Evolutionary conservation across 1,139 yeast genomes (phyloP), one percentile per base, ranked within the genome.

Genomic region (Zygosaccharomyces sapae): DNA sequence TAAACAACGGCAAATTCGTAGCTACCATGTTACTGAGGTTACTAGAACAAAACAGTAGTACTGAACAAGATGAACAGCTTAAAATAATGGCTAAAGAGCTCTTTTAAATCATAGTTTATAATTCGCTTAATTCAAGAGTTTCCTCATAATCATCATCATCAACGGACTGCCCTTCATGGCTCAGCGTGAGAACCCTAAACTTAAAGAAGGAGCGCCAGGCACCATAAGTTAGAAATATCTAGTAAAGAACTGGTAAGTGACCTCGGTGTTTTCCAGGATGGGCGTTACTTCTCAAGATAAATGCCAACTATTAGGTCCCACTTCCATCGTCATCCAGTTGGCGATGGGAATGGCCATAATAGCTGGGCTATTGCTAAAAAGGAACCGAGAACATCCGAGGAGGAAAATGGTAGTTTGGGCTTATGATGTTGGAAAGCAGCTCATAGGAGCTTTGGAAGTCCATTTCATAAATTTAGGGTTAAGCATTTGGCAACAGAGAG

Each of bases 331-430:
- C 9, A 79, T 87, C 1, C 94, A 85, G 60, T 74, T 76, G 1
- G 55, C 75, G 4, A 65, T 92, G 69, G 98, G 97, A 0, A 65
- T 83, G 5, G 70, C 88, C 31, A 90, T 96, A 24, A 67, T 92
- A 9, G 75, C 83, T 16, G 80, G 94, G 1, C 72, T 92, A 44
- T 79, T 89, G 2, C 69, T 82, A 54, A 92, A 92, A 61, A 73
- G 98, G 48, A 78, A 72, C 54, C 79, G 81, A 55, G 97, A 92
- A 63, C 76, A 76, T 51, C 97, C 97, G 0, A 75, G 90, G 52
- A 72, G 97, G 55, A 88, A 95, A 5, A 81, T 96, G 88, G 76
- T 77, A 48, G 83, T 90, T 12, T 92, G 97, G 97, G 64, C 77
- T 18, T 90, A 81, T 62, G 98, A 92, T 63, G 95, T 92, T 1